Evolutionary conservation across 305 asterid genomes (phyloP).

Genomic region (Plantago lanceolata): DNA sequence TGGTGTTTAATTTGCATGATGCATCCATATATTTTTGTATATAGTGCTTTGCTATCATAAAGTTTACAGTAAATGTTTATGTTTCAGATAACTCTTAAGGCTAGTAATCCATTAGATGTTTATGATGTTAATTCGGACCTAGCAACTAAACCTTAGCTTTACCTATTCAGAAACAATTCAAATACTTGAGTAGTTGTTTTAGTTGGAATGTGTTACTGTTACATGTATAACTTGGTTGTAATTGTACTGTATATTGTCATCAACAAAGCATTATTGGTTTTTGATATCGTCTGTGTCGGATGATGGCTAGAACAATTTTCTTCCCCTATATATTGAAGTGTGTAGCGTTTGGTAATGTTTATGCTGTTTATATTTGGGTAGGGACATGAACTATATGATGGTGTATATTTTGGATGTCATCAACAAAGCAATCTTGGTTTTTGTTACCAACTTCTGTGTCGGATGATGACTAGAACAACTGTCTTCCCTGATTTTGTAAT

Average conservation of each 20-base stretch:
- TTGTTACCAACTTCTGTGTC: constrained; percentile 45
- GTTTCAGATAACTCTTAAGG: too few relatives aligned
- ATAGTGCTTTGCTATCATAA: too few relatives aligned
- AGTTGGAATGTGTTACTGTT: too few relatives aligned
- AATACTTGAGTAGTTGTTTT: too few relatives aligned
- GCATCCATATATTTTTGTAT: too few relatives aligned
- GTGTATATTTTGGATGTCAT: constrained; percentile 10
- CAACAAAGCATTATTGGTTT: constrained; percentile 43
- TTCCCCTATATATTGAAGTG: not conserved
- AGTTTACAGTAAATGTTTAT: too few relatives aligned
- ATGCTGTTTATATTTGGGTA: constrained; percentile 21
- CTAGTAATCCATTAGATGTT: too few relatives aligned
- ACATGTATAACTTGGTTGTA: too few relatives aligned
- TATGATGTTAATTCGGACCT: too few relatives aligned
- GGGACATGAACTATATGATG: constrained; percentile 3
- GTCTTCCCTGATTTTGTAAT: constrained; percentile 4
- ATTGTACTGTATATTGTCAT: constrained; percentile 10
- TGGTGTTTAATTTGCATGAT: not conserved
- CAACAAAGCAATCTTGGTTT: constrained; percentile 41
- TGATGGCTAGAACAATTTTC: constrained; percentile 36
- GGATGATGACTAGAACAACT: constrained; percentile 42
- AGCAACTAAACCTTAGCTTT: too few relatives aligned
- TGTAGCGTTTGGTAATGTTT: constrained; percentile 12
- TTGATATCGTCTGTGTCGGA: constrained; percentile 50
- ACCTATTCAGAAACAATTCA: too few relatives aligned